Evolutionary conservation across 169 alveolate genomes (phyloP), one percentile per base, ranked within the genome.

Genomic region (Neospora caninum): DNA sequence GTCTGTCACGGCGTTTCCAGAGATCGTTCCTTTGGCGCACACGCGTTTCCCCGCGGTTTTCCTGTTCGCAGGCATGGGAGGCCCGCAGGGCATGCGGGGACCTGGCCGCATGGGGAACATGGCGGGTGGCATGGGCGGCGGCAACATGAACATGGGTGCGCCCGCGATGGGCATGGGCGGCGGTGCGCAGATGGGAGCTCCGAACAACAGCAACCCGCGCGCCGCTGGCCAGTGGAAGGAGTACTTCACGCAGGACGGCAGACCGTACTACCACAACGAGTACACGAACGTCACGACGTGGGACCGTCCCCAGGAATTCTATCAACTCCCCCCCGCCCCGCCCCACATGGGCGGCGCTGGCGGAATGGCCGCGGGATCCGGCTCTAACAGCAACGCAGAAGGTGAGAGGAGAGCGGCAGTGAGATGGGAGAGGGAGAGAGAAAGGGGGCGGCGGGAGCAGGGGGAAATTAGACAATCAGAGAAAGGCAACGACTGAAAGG

Each of bases 231-330:
- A 83, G 95, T 96, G 97, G 97, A 95, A 92, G 92, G 97, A 95
- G 83, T 96, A 96, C 84, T 93, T 91, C 36, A 95, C 97, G 45
- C 93, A 91, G 31, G 97, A 96, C 87, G 96, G 96, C 38, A 70
- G 94, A 34, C 96, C 97, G 53, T 96, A 96, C 82, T 96, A 96
- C 88, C 95, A 95, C 96, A 96, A 96, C 86, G 97, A 95, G 70
- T 69, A 82, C 38, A 95, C 98, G 16, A 97, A 96, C 49, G 96
- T 96, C 64, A 98, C 99, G 9, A 98, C 97, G 78, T 98, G 99
- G 99, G 99, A 98, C 84, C 94, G 96, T 93, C 99, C 99, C 45
- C 96, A 96, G 70, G 99, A 98, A 89, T 98, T 98, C 93, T 96
- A 89, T 53, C 96, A 93, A 42, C 73, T 89, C 80, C 83, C 86